Base-by-base conservation (phyloP, 768 basidiomycete genomes). In the Hydnomerulius pinastri region DNA sequence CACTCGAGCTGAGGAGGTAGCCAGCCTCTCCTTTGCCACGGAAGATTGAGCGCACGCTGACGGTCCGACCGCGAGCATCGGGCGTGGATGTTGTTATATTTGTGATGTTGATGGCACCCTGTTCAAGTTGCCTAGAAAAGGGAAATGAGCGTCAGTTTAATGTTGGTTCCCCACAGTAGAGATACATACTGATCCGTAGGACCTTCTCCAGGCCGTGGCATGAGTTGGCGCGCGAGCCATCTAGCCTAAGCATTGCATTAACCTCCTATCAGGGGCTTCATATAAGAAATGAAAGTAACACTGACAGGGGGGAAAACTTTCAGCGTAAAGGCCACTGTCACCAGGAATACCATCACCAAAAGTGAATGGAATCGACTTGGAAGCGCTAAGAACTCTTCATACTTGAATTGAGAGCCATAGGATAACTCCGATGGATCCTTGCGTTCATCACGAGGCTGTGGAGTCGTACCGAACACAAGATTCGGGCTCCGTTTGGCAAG, bases 11-110 rank as follows among this genome's bases (percentile, higher is more conserved):
- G 24, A 55, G 36, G 18, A 54, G 60, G 66, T 90, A 91, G 4
- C 90, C 87, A 6, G 92, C 89, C 62, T 94, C 92, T 7, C 90
- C 90, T 28, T 80, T 70, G 1, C 82, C 86, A 41, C 73, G 77
- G 54, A 92, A 73, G 4, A 74, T 76, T 6, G 82, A 83, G 59
- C 85, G 78, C 23, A 85, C 83, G 37, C 40, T 51, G 13, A 58
- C 81, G 65, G 13, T 81, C 60, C 30, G 69, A 65, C 33, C 67
- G 28, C 61, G 54, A 2, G 77, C 71, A 9, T 71, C 60, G 2
- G 80, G 71, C 10, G 77, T 72, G 3, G 88, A 83, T 2, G 75
- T 77, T 0, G 91, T 87, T 48, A 92, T 70, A 61, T 93, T 96
- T 21, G 78, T 85, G 8, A 79, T 70, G n/a, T 73, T 66, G 51